Evolutionary conservation across 139 green algal species (phyloP).

Genomic region (Tetradesmus lagerheimii): DNA sequence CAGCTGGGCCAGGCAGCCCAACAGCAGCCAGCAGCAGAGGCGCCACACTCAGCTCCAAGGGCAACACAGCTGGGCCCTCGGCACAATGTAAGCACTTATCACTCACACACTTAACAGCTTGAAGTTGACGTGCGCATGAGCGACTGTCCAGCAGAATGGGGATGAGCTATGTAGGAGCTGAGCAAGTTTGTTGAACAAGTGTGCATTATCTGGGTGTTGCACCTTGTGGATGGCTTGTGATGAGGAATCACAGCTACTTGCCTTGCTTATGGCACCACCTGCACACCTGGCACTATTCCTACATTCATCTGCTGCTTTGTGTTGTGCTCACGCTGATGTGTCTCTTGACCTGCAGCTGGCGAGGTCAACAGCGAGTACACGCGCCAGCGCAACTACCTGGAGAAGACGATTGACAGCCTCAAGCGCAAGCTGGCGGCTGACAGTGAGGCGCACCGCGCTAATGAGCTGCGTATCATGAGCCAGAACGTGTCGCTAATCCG

Average conservation of each 20-base stretch:
- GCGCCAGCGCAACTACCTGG: slow-evolving; percentile 75
- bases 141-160: too few relatives aligned
- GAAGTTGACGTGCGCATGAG: too few relatives aligned
- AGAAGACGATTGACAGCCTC: slow-evolving; percentile 84
- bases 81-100: neutral
- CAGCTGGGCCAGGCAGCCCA: neutral
- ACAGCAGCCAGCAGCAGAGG: slow-evolving; percentile 8
- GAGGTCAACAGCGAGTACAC: slow-evolving; percentile 80
- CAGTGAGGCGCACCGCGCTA: slow-evolving; percentile 28
- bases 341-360: neutral
- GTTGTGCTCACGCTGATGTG: neutral
- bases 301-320: neutral
- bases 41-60: neutral
- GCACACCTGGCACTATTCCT: neutral
- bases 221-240: too few relatives aligned
- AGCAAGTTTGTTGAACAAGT: too few relatives aligned
- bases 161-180: too few relatives aligned
- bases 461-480: slow-evolving; percentile 66
- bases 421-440: slow-evolving; percentile 88
- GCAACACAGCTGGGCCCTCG: neutral
- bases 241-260: too few relatives aligned
- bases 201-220: too few relatives aligned
- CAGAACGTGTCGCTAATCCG: slow-evolving; percentile 92
- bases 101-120: too few relatives aligned
- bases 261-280: neutral